A percentile compares a stretch with the other conserved stretches of the same genome.
Evolutionary conservation across 2,329 filamentous ascomycete genomes (phyloP).

Genomic region (Fusarium begoniae): DNA sequence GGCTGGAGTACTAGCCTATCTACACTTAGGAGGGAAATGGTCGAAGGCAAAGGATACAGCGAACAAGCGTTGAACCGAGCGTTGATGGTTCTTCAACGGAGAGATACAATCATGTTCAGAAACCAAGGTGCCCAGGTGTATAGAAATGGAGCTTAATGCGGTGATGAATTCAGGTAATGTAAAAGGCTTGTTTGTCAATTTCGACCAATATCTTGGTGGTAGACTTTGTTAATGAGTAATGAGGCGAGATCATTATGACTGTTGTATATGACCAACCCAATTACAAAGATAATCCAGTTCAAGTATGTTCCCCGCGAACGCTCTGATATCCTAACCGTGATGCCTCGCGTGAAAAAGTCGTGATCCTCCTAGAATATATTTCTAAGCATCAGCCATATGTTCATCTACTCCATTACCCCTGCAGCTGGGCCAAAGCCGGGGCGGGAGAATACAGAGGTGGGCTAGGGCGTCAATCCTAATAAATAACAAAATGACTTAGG

Average conservation of each 20-base stretch:
- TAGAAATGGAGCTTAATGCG: constrained; percentile 70
- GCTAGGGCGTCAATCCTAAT: no score
- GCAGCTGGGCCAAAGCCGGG: no score
- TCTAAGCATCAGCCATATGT: not conserved
- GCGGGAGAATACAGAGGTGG: no score
- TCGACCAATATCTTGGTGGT: constrained; percentile 18
- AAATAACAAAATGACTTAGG: no score
- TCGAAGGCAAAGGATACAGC: constrained; percentile 88
- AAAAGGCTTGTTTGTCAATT: constrained; percentile 16
- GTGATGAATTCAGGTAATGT: constrained; percentile 17
- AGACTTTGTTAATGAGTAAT: constrained; percentile 37
- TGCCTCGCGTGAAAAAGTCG: not conserved
- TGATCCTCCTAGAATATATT: not conserved
- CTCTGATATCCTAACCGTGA: not conserved
- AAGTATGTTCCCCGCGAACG: not conserved
- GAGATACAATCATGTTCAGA: constrained; percentile 85
- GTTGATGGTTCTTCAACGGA: constrained; percentile 83
- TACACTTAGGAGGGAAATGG: constrained; percentile 88
- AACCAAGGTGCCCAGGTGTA: constrained; percentile 81
- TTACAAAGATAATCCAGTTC: constrained; percentile 1
- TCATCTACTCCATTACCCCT: no score
- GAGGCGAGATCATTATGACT: constrained; percentile 23
- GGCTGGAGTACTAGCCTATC: constrained; percentile 94
- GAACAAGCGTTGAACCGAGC: constrained; percentile 88
- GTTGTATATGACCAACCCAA: not conserved